Evolutionary conservation across 768 basidiomycete species (phyloP), one percentile per base, ranked within the genome.

Genomic region (Lactarius hengduanensis): DNA sequence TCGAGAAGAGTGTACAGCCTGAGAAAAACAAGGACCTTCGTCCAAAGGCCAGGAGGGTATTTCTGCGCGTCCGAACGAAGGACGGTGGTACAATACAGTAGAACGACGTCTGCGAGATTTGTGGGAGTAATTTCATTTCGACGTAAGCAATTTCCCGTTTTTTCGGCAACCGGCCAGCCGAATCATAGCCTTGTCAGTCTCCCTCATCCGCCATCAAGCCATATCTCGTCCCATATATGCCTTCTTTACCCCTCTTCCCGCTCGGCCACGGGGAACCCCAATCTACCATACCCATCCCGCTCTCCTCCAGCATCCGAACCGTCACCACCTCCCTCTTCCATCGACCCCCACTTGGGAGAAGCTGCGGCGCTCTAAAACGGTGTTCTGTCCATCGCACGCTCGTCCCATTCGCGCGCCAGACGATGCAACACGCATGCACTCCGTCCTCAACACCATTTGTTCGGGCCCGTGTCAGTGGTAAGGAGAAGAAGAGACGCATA

Each of bases 21-120:
- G 40, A 97, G 86, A 86, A 97, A 94, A 69, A 94, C 96, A 72
- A 95, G 93, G 74, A 96, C 87, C 74, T 96, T 94, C 74, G 93
- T 95, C 88, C 92, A 94, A 65, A 94, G 78, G 50, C 94, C 92
- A 4, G 92, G 89, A 40, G 74, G 77, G 64, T 89, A 80, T 66
- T 74, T 76, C 67, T 81, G 74, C 0, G 91, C 86, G 74, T 32
- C 8, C 8, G 32, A 9, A 32, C 34, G 34, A 34, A 34, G 34
- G 34, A 9, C 10, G 26, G 26, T 26, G 26, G 26, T 26, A 26
- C 26, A 26, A 26, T 26, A 26, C 26, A 26, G 26, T 26, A 26
- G 26, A 26, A 26, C 26, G 26, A 26, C 26, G 26, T 26, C 26
- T 26, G 26, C 26, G 26, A 26, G 26, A 26, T 26, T 26, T 26